Evolutionary conservation across 176 grass and related monocot genomes (phyloP).

Genomic region (Oryza meridionalis): DNA sequence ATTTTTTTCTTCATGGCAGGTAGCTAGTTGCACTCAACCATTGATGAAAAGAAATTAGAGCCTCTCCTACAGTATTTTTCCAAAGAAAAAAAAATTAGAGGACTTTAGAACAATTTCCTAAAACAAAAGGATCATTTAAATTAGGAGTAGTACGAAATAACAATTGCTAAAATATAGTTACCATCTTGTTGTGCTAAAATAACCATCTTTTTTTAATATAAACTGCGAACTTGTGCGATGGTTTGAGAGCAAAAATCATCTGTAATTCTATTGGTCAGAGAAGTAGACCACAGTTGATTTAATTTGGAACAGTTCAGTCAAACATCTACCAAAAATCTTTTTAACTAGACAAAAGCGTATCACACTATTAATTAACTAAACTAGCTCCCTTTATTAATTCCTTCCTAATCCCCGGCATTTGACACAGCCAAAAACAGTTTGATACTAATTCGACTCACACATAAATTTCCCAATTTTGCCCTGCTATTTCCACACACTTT

Average conservation of each 20-base stretch:
- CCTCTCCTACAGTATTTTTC: no score
- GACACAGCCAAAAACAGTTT: background rate
- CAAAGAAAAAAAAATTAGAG: no score
- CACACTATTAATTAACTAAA: background rate
- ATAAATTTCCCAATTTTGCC: background rate
- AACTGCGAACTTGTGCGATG: background rate
- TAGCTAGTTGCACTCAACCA: no score
- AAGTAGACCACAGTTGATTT: background rate
- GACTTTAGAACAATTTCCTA: no score
- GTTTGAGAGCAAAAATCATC: background rate
- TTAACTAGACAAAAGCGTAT: background rate
- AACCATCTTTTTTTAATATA: no score
- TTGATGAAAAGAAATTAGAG: no score
- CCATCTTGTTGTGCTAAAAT: no score
- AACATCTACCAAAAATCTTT: background rate
- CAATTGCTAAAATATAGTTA: no score
- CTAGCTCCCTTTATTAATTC: background rate
- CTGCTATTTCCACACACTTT: no score
- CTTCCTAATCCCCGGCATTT: background rate
- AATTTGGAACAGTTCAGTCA: background rate
- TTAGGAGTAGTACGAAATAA: no score
- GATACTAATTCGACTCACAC: background rate
- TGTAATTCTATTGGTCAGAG: background rate
- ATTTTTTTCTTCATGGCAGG: no score
- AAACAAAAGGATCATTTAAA: no score